Evolutionary conservation across 345 rosid genomes (phyloP), one percentile per base, ranked within the genome.

Genomic region (Lepidium didymum): DNA sequence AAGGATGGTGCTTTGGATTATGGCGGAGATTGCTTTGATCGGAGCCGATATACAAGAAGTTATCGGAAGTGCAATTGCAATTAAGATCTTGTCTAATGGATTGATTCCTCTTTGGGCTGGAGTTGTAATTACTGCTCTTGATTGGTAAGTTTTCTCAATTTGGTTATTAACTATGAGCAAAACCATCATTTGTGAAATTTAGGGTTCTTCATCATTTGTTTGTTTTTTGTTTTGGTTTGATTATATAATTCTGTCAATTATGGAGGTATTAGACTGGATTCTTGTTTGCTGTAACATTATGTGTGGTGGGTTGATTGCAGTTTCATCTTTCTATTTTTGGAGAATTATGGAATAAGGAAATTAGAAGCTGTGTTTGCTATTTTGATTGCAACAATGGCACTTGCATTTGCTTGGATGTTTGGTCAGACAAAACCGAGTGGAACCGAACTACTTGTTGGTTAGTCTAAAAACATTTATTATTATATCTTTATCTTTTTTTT

Each of bases 381-480:
- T 23, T 78, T 87, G 33, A 93, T 93, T 72, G 98, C 89, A 34
- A 83, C 78, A 0, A 91, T 93, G 98, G 98, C 95, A 6, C 19
- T 88, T 53, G 82, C 97, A 35, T 93, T 93, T 78, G 97, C 96
- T 55, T 91, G 97, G 98, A 88, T 93, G 98, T 93, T 93, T 69
- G 98, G 84, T 40, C 91, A 88, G 38, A 72, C 97, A 4, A 85
- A 87, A 62, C 98, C 98, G 11, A 80, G 77, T 75, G 92, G 89
- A 73, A 72, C 56, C 0, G 92, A 90, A 23, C 90, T 93, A 36
- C 75, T 88, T 72, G 70, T 87, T 60, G 98, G 98, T 90, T 69
- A 69, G 80, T 37, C 36, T 13, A 16, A 12, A 3, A 14, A 19
- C 12, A 41, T n/a, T 27, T 36, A 18, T 36, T 0, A 23, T 33